phyloP scores from a whole-genome alignment of 1,284 basidiomycete species.

The Cystobasidium sp. region DNA sequence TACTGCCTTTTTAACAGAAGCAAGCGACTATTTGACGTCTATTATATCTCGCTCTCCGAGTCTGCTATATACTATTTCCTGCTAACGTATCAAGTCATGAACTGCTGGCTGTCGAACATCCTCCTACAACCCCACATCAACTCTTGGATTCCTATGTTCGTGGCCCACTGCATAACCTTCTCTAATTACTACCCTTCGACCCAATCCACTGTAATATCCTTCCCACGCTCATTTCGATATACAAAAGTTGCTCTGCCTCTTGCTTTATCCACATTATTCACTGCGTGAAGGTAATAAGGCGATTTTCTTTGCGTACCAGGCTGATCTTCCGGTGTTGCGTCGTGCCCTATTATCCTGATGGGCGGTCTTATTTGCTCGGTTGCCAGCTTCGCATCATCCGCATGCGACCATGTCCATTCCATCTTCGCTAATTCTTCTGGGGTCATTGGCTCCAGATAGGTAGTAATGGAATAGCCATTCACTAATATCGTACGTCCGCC shows the following conservation, averaged over 20 bases:
- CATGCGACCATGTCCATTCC: conserved; percentile 15
- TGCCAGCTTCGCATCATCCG: not conserved
- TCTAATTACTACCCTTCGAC: not conserved
- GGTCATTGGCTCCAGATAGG: conserved; percentile 10
- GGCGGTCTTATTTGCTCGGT: conserved; percentile 13
- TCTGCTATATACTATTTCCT: too few species aligned
- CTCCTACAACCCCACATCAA: not conserved
- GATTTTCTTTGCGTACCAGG: conserved; percentile 16
- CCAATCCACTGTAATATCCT: conserved; percentile 19
- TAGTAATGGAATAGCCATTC: conserved; percentile 29
- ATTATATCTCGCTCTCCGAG: too few species aligned
- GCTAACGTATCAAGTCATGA: too few species aligned
- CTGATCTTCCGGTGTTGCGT: not conserved
- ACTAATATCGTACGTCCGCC: conserved; percentile 17
- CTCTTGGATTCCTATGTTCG: not conserved
- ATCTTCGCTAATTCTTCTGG: conserved; percentile 8
- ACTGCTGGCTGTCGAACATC: not conserved
- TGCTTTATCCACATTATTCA: not conserved
- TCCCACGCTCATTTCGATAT: conserved; percentile 22
- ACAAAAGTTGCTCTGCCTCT: conserved; percentile 23
- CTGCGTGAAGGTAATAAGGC: conserved; percentile 5
- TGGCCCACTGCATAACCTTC: not conserved
- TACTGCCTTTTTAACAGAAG: too few species aligned
- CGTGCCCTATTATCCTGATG: conserved; percentile 7
- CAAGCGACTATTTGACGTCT: too few species aligned